A percentile compares a stretch with the other conserved stretches of the same genome.
These are phyloP conservation scores for Astrephomene gubernaculifera DNA, from an alignment of 139 green algal species.

Conservation along the genomic window DNA sequence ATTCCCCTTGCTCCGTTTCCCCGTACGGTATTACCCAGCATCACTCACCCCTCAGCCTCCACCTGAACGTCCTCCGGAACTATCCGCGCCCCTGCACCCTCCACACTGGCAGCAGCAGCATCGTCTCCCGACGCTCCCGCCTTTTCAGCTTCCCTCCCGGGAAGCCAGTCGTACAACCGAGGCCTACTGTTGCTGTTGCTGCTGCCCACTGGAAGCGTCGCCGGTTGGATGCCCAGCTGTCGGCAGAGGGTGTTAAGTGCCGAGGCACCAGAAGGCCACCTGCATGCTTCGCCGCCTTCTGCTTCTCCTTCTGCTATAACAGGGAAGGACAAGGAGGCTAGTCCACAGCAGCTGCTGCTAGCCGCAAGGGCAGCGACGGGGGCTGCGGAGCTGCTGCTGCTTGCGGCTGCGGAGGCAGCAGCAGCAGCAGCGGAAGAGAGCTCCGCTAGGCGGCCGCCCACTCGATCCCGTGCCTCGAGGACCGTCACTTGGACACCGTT, in stretches of 20 bases:
- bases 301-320: no score
- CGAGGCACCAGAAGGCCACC: neutral
- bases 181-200: neutral
- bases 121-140: neutral
- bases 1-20: no score
- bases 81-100: neutral
- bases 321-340: no score
- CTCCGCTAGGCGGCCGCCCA: conserved; percentile 89
- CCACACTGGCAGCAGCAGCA: neutral
- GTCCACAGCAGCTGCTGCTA: no score
- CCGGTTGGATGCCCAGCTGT: conserved; percentile 2
- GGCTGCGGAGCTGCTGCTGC: neutral
- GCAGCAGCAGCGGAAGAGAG: conserved; percentile 86
- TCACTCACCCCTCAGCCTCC: conserved; percentile 55
- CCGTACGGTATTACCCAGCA: no score
- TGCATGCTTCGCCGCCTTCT: neutral
- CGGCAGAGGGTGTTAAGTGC: conserved; percentile 1
- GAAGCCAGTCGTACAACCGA: no score
- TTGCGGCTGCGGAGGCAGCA: neutral
- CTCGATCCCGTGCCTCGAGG: conserved; percentile 84
- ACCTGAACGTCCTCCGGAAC: conserved; percentile 49
- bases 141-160: no score
- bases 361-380: neutral
- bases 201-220: neutral
- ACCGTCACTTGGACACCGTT: conserved; percentile 76